Base-by-base conservation (phyloP, 2,329 filamentous ascomycete genomes). In the Mariannaea sp. region DNA sequence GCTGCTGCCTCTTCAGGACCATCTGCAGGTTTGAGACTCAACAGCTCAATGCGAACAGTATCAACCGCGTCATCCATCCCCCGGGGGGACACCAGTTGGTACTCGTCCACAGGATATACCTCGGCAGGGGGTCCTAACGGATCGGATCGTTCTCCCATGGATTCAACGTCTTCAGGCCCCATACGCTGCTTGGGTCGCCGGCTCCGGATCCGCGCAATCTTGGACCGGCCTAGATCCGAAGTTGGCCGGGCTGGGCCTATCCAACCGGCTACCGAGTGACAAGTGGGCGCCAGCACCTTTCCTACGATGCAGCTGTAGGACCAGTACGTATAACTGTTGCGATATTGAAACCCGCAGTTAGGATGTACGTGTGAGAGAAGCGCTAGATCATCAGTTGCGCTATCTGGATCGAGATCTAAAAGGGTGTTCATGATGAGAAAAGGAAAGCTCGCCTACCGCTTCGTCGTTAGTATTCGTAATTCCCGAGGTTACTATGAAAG, bases 401-500 rank as follows among this genome's bases (percentile, higher is more conserved):
- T 79, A 66, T 89, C 87, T 2, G 84, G 84, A 64, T 91, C 88
- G 61, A 89, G 83, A 68, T 91, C 88, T 58, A 91, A 85, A 36
- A 92, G 77, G 4, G 87, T 82, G 67, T 90, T 91, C 86, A 92
- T 91, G 39, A 90, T 84, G 30, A 90, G 79, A 72, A 88, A 92
- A 3, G 88, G 86, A 39, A 89, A 83, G 0, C 82, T 85, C 4
- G 79, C 73, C 79, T 81, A 54, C 32, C 27, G 3, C n/a, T 8
- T 7, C 12, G 46, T 49, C 7, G 39, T 27, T 19, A 8, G 14
- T 20, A 14, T 27, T 16, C n/a, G n/a, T n/a, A n/a, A n/a, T n/a
- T n/a, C n/a, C n/a, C n/a, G n/a, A n/a, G n/a, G n/a, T n/a, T n/a
- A n/a, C n/a, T n/a, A n/a, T n/a, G n/a, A n/a, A n/a, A n/a, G n/a